Percentiles rank a stretch among this genome's conserved stretches.
phyloP scores from a whole-genome alignment of 148 eudicot species.

The Cornus florida region DNA sequence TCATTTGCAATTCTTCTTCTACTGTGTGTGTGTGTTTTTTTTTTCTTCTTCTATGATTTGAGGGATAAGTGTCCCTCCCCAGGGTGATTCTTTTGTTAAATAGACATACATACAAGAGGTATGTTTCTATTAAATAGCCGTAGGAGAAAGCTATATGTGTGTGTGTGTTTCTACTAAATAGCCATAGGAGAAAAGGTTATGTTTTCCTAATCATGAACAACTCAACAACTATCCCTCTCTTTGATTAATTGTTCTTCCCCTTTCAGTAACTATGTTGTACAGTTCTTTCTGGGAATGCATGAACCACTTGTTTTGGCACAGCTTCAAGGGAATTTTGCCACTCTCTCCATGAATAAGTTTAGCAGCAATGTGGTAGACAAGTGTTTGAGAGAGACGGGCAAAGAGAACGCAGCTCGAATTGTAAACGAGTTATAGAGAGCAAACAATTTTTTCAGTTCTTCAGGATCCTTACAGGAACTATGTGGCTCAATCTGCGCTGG shows the following conservation, averaged over 20 bases:
- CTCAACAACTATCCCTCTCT: not conserved
- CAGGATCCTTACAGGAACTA: constrained; percentile 49
- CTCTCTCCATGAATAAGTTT: constrained; percentile 38
- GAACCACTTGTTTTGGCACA: constrained; percentile 12
- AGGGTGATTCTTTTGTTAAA: not conserved
- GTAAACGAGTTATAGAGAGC: constrained; percentile 29
- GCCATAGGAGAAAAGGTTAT: too few relatives aligned
- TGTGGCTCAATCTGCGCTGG: constrained; percentile 45
- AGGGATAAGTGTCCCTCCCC: not conserved
- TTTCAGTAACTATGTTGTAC: constrained; percentile 64
- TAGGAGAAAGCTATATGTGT: not conserved
- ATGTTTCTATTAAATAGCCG: not conserved
- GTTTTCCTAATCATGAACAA: not conserved
- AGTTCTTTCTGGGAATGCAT: constrained; percentile 21
- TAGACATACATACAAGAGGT: not conserved
- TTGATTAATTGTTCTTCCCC: not conserved
- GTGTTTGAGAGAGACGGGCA: constrained; percentile 17
- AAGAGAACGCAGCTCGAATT: constrained; percentile 17
- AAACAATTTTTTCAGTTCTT: constrained; percentile 25
- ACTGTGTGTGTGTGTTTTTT: too few relatives aligned
- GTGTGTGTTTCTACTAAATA: too few relatives aligned
- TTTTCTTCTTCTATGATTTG: not conserved
- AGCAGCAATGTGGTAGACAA: constrained; percentile 56
- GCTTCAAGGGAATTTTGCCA: constrained; percentile 26
- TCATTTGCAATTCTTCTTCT: too few relatives aligned